Base-by-base conservation (phyloP, 2,329 filamentous ascomycete species). In the Pseudogymnoascus sp. region DNA sequence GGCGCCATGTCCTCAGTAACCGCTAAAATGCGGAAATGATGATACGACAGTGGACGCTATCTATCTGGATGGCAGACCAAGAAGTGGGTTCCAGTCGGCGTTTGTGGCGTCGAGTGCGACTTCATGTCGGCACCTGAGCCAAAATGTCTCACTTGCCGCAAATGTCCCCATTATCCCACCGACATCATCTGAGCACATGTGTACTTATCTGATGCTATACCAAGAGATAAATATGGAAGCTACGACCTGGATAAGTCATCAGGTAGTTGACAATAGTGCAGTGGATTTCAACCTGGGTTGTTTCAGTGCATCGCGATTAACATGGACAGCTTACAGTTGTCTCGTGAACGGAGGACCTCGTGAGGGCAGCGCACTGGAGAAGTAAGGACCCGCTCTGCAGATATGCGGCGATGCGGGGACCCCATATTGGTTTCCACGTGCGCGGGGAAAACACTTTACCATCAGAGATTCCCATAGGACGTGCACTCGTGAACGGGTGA, bases 351-450 rank as follows among this genome's bases (percentile, higher is more conserved):
- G 28, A 54, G 6, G 28, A 14, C 12, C 28, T 54, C 47, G 28
- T 54, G 47, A 54, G 47, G 9, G 14, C 25, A 18, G 3, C 43
- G 43, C 9, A 18, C 9, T 20, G n/a, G 12, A 6, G 28, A 20
- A 20, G 47, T 9, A 54, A 54, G 47, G 47, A 32, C 47, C 28
- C 47, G 28, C 25, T 16, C 2, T 4, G 8, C 9, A 32, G 16
- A 7, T 32, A 54, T 32, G 9, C 47, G 28, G 16, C 16, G 16
- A 54, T 54, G 47, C 47, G 47, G 47, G 47, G 47, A 20, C 47
- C 47, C 47, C 47, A 54, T 32, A 14, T 32, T 54, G 47, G 18
- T 18, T 54, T 54, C 47, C 47, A 54, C 47, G 47, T 54, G 47
- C 47, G 16, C 9, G 28, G 47, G 47, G 47, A 54, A 54, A 20